Percentiles rank a stretch among this genome's conserved stretches.
Evolutionary conservation across 805 yeast species (phyloP).

Genomic region (Metschnikowia cubensis): DNA sequence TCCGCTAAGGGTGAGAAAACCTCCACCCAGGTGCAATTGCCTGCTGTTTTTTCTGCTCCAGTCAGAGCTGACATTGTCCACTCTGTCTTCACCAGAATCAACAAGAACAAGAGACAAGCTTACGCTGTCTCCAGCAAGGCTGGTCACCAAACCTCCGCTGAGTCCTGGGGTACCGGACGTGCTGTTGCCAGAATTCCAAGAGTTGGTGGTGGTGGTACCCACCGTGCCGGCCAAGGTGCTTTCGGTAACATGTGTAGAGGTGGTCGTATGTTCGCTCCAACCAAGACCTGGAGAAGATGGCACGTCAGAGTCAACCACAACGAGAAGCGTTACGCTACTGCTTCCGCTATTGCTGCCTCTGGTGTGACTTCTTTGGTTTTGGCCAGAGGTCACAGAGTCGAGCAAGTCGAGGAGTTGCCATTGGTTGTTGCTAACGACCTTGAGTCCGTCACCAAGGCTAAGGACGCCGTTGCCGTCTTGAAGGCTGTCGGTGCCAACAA

Average conservation of each 20-base stretch:
- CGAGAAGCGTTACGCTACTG: constrained; percentile 99
- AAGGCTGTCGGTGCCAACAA: constrained; percentile 99
- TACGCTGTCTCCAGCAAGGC: constrained; percentile 99
- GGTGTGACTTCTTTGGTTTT: constrained; percentile 97
- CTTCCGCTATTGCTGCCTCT: constrained; percentile 99
- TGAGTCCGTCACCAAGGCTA: constrained; percentile 93
- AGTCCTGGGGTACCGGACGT: constrained; percentile 99
- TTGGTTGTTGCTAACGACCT: constrained; percentile 91
- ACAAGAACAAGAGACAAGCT: constrained; percentile 99
- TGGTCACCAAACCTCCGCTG: constrained; percentile 99
- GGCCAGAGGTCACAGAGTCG: constrained; percentile 99
- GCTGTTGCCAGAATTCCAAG: constrained; percentile 99
- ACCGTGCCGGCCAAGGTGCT: constrained; percentile 99
- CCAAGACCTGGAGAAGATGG: constrained; percentile 99
- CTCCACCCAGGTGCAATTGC: constrained; percentile 81
- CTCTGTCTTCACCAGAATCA: constrained; percentile 96
- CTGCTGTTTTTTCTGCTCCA: constrained; percentile 99
- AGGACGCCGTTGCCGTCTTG: constrained; percentile 96
- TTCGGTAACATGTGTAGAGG: constrained; percentile 99
- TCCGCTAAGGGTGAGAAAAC: constrained; percentile 84
- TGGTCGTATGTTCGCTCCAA: constrained; percentile 99
- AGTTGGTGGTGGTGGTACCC: constrained; percentile 99
- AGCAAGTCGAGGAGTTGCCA: constrained; percentile 97
- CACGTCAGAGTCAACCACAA: constrained; percentile 99
- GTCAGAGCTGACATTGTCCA: constrained; percentile 99